Conservation (phyloP, 306 rosid species). For the Begonia peltatifolia region DNA sequence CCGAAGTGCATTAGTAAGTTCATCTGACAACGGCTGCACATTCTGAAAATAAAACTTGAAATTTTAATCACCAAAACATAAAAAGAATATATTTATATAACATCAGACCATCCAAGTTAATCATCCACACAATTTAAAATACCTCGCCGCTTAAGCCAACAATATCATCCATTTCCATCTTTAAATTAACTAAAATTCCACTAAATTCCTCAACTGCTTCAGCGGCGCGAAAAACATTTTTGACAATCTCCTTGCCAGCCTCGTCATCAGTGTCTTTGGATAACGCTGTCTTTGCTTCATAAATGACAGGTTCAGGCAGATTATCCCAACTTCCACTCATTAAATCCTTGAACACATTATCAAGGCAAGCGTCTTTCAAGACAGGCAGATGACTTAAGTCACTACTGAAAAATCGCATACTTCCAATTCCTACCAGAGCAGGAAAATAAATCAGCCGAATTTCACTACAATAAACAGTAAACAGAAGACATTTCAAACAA, state of each 20-base stretch:
- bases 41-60: slow-evolving; percentile 27
- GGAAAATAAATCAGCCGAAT: slow-evolving; percentile 40
- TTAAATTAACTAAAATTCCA: slow-evolving; percentile 38
- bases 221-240: slow-evolving; percentile 63
- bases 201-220: slow-evolving; percentile 78
- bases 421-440: slow-evolving; percentile 46
- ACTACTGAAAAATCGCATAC: slow-evolving; percentile 38
- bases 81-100: neutral
- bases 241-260: slow-evolving; percentile 47
- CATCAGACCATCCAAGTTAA: neutral
- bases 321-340: slow-evolving; percentile 64
- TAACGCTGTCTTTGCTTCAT: slow-evolving; percentile 41
- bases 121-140: slow-evolving; percentile 5
- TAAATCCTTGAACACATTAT: slow-evolving; percentile 62
- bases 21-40: slow-evolving; percentile 49
- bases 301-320: slow-evolving; percentile 27
- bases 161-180: slow-evolving; percentile 77
- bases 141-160: slow-evolving; percentile 87
- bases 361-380: slow-evolving; percentile 47
- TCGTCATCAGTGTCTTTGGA: slow-evolving; percentile 54
- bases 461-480: slow-evolving; percentile 9
- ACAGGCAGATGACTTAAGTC: slow-evolving; percentile 43
- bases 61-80: slow-evolving; percentile 2
- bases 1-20: slow-evolving; percentile 40
- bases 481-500: neutral